Evolutionary conservation across 169 alveolate species (phyloP), one percentile per base, ranked within the genome.

Genomic region (Eimeria acervulina): DNA sequence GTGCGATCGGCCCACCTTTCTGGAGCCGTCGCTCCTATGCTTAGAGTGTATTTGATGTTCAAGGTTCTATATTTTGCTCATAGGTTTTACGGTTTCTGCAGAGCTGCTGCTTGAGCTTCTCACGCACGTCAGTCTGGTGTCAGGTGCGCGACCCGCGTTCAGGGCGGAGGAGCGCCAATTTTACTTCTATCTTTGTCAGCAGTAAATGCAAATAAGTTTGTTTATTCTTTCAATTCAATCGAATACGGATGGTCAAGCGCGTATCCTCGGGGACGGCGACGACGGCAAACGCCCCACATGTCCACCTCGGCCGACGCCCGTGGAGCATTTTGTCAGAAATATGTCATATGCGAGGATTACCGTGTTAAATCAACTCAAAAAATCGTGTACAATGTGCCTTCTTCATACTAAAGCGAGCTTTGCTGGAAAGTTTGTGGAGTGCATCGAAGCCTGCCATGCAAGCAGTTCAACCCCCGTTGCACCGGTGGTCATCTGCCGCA

Each of bases 231-330:
- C 42, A 68, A 33, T 33, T 28, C 26, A 0, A 19, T 68, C 42
- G 47, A 33, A 15, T 12, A 1, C 47, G 33, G 47, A 17, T 3
- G n/a, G 47, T 26, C 4, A 26, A 19, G n/a, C n/a, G 2, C 8
- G 28, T 1, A 68, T n/a, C 12, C 47, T 28, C 47, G 26, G 4
- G 80, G 26, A 12, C 44, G 31, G 78, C 78, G 10, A 68, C 23
- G 42, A 68, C 13, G 26, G 80, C 80, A 68, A n/a, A 19, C n/a
- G 80, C 80, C 80, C 80, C 80, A 68, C 80, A 68, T 1, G 47
- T 17, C 80, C 0, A 2, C 47, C n/a, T 26, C 44, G 10, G 80
- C 1, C 80, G 44, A n/a, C 47, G 80, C 42, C 47, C 47, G 26
- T 12, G 7, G 80, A 26, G 12, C 7, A 10, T 31, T 31, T 68